Evolutionary conservation across 2,329 filamentous ascomycete species (phyloP).

Genomic region (Boeremia exigua): DNA sequence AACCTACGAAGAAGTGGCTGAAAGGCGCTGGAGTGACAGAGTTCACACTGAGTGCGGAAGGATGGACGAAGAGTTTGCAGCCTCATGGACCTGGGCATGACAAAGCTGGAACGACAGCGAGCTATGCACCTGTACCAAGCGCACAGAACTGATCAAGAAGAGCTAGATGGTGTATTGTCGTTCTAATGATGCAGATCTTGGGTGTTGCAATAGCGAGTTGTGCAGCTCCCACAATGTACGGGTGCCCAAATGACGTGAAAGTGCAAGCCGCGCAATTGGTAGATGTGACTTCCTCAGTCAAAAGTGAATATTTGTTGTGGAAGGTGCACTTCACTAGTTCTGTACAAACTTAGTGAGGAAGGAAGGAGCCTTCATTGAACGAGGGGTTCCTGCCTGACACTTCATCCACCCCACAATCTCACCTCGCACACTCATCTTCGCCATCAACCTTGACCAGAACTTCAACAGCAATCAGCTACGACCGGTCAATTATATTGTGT

Average conservation of each 20-base stretch:
- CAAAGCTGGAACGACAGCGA: neutral
- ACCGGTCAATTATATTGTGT: neutral
- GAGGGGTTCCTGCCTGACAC: neutral
- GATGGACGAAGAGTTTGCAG: neutral
- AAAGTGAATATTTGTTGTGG: neutral
- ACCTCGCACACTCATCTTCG: neutral
- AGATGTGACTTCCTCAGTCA: too few species aligned
- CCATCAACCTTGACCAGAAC: neutral
- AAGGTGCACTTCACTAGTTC: neutral
- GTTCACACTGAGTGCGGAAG: neutral
- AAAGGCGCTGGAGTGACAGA: neutral
- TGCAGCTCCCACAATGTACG: neutral
- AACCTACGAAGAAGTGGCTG: neutral
- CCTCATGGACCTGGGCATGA: neutral
- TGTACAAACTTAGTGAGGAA: neutral
- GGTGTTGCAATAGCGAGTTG: too few species aligned
- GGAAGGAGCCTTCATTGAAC: neutral
- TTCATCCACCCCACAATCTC: neutral
- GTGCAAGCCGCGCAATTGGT: neutral
- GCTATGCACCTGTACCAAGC: neutral
- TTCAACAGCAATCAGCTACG: neutral
- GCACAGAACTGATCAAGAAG: neutral
- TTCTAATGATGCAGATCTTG: too few species aligned
- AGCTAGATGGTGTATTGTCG: too few species aligned
- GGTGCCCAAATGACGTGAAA: too few species aligned